Evolutionary conservation across 352 stramenopile species (phyloP).

Genomic region (Globisporangium echinulatum): DNA sequence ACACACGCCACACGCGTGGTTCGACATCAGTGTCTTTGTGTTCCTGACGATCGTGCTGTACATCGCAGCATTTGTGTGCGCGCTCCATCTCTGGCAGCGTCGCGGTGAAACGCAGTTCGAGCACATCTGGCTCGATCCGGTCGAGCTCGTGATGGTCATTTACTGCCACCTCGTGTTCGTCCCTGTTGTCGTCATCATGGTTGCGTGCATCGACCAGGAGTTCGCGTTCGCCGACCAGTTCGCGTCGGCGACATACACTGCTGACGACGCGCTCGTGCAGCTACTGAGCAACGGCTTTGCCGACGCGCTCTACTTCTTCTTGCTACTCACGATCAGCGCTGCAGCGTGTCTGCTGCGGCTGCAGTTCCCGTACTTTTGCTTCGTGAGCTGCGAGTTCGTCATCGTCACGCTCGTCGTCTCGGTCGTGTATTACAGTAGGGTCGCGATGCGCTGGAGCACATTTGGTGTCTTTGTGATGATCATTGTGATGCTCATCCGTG

Average conservation of each 20-base stretch:
- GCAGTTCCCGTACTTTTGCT: constrained; percentile 46
- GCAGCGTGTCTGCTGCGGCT: constrained; percentile 38
- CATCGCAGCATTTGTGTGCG: constrained; percentile 16
- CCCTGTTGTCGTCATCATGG: constrained; percentile 27
- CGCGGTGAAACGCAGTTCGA: constrained; percentile 25
- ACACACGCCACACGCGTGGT: constrained; percentile 11
- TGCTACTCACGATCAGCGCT: constrained; percentile 29
- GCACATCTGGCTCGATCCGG: constrained; percentile 24
- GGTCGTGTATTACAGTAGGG: constrained; percentile 13
- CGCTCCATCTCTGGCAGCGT: constrained; percentile 23
- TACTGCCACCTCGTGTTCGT: constrained; percentile 38
- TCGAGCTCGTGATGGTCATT: constrained; percentile 36
- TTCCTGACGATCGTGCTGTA: constrained; percentile 23
- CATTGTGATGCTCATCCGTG: constrained; percentile 26
- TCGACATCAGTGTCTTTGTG: constrained; percentile 18
- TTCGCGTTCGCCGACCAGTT: constrained; percentile 11
- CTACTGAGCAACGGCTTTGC: constrained; percentile 33
- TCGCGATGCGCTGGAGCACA: constrained; percentile 19
- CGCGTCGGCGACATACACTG: not conserved
- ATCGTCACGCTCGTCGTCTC: constrained; percentile 25
- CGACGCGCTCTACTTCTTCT: constrained; percentile 37
- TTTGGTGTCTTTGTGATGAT: constrained; percentile 30
- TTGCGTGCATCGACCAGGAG: constrained; percentile 33
- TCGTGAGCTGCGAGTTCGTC: constrained; percentile 33
- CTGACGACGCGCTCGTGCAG: constrained; percentile 8